phyloP scores from a whole-genome alignment of 139 green algal species.

The Closterium sp. region DNA sequence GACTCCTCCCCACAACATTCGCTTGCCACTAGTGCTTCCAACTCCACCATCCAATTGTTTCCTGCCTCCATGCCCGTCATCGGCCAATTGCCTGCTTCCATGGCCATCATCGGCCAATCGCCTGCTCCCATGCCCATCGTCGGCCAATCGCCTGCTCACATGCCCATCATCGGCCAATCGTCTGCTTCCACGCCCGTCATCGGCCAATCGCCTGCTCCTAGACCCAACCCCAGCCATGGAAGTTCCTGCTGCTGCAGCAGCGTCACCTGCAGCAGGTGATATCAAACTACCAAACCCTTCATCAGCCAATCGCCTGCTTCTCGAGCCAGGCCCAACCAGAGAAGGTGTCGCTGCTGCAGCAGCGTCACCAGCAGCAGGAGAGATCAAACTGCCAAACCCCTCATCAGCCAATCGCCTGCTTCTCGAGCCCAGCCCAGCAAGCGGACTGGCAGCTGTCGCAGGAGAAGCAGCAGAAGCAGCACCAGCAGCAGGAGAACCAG shows the following conservation, averaged over 20 bases:
- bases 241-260: not conserved
- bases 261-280: not conserved
- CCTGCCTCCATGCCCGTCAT: not conserved
- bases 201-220: not conserved
- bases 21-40: not conserved
- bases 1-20: not conserved
- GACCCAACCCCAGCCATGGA: too few species aligned
- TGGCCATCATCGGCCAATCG: too few species aligned
- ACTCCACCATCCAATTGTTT: not conserved
- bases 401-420: not conserved
- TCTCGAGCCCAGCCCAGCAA: not conserved
- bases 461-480: not conserved
- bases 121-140: too few species aligned
- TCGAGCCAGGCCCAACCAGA: not conserved
- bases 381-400: not conserved
- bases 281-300: not conserved
- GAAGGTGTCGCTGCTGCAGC: not conserved
- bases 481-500: not conserved
- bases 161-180: not conserved
- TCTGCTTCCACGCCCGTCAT: not conserved
- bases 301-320: not conserved
- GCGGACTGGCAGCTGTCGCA: not conserved
- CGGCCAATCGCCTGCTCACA: too few species aligned
- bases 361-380: not conserved
- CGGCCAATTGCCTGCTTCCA: too few species aligned